These are phyloP conservation scores for Xylaria longipes DNA, from an alignment of 495 filamentous ascomycete species.

Conservation along the genomic window DNA sequence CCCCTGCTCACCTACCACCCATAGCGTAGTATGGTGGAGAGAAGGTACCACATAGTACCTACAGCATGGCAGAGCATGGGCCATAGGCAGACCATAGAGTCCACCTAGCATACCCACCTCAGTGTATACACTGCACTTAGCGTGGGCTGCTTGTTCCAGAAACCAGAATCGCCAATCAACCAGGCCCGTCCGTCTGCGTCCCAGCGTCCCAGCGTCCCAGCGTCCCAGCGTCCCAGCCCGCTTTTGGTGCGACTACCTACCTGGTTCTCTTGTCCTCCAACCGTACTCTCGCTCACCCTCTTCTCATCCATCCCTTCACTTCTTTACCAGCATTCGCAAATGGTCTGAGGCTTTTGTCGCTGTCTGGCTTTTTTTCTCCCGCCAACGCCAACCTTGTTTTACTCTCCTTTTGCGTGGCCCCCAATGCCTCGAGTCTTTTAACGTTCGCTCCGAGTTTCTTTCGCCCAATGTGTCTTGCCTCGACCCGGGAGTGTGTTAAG, in stretches of 20 bases:
- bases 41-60: background rate
- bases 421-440: conserved; percentile 5
- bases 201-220: no score
- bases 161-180: conserved; percentile 26
- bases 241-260: conserved; percentile 17
- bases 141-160: conserved; percentile 26
- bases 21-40: background rate
- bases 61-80: background rate
- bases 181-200: conserved; percentile 12
- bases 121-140: background rate
- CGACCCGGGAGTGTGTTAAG: conserved; percentile 20
- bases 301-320: conserved; percentile 4
- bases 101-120: no score
- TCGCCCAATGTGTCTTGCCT: conserved; percentile 7
- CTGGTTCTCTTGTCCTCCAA: conserved; percentile 9
- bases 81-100: background rate
- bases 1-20: background rate
- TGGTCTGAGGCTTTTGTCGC: conserved; percentile 19
- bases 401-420: background rate
- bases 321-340: conserved; percentile 24
- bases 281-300: background rate
- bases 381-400: background rate
- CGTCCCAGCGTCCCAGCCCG: conserved; percentile 25
- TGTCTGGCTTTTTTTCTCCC: conserved; percentile 2
- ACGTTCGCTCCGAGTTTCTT: conserved; percentile 6